These are phyloP conservation scores for Penicillium sp. DNA, from an alignment of 2,329 filamentous ascomycete species.

Conservation along the genomic window DNA sequence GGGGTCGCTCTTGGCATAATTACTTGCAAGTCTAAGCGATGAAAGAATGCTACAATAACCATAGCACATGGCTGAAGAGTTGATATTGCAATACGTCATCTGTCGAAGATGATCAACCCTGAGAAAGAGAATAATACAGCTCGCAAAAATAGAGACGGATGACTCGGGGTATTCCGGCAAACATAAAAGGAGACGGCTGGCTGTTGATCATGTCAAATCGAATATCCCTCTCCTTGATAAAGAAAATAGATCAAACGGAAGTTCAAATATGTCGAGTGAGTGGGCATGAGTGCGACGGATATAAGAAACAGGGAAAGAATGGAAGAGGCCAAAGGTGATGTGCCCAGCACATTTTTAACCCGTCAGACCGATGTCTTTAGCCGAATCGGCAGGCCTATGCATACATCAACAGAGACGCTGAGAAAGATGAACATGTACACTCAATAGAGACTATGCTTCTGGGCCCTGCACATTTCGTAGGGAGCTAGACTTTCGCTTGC, in stretches of 20 bases:
- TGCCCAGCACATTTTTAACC: conserved; percentile 22
- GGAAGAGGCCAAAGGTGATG: conserved; percentile 16
- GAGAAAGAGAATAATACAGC: not conserved
- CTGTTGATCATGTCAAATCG: conserved; percentile 10
- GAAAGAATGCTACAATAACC: not conserved
- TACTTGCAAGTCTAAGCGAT: not conserved
- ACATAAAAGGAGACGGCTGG: conserved; percentile 12
- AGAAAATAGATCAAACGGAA: conserved; percentile 1
- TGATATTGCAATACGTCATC: conserved; percentile 19
- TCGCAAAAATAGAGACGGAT: conserved; percentile 14
- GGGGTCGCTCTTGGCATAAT: not conserved
- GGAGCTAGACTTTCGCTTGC: conserved; percentile 20
- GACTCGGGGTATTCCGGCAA: conserved; percentile 34
- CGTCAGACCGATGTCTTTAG: conserved; percentile 4
- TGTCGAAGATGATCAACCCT: conserved; percentile 10
- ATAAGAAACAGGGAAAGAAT: conserved; percentile 14
- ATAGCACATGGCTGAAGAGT: conserved; percentile 4
- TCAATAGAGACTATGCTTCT: conserved; percentile 15
- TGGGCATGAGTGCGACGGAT: conserved; percentile 4
- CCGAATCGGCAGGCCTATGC: conserved; percentile 3
- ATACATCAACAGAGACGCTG: conserved; percentile 18
- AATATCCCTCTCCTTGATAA: conserved; percentile 7
- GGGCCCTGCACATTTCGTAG: conserved; percentile 21
- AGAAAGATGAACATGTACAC: conserved; percentile 7
- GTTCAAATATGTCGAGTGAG: conserved; percentile 3